Conservation (phyloP, 352 stramenopile species). For the Phytophthora vignae region DNA sequence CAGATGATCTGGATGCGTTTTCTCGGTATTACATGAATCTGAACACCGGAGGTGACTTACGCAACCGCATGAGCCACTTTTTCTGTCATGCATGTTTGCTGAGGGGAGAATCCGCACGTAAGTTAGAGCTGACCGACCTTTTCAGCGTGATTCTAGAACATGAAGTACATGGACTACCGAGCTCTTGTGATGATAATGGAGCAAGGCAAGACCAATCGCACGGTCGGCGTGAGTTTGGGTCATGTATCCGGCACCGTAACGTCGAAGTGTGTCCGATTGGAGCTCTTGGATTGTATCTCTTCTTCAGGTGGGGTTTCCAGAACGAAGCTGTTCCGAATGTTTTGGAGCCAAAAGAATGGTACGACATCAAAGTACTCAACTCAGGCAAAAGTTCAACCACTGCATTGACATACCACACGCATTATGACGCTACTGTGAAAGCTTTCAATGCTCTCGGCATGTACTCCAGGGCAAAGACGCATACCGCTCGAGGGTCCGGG, state of each 20-base stretch:
- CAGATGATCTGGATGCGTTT: neutral
- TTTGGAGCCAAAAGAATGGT: neutral
- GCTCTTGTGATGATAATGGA: neutral
- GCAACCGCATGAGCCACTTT: neutral
- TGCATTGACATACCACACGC: neutral
- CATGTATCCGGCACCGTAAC: slow-evolving; percentile 2
- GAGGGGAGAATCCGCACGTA: neutral
- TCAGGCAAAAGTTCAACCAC: neutral
- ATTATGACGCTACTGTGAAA: neutral
- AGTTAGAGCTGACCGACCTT: neutral
- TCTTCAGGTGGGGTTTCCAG: slow-evolving; percentile 6
- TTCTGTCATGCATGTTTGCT: neutral
- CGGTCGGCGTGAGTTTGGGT: neutral
- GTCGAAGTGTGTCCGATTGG: slow-evolving; percentile 8
- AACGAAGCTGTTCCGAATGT: neutral
- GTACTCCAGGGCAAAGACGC: neutral
- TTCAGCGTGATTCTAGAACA: neutral
- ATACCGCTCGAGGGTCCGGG: neutral
- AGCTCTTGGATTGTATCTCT: slow-evolving; percentile 7
- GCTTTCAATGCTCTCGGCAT: slow-evolving; percentile 2
- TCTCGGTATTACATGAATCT: neutral
- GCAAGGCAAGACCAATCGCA: neutral
- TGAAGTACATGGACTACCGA: neutral
- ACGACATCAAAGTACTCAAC: neutral
- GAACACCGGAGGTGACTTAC: neutral